Conservation (phyloP, 306 rosid species). For the Fragaria ananassa region DNA sequence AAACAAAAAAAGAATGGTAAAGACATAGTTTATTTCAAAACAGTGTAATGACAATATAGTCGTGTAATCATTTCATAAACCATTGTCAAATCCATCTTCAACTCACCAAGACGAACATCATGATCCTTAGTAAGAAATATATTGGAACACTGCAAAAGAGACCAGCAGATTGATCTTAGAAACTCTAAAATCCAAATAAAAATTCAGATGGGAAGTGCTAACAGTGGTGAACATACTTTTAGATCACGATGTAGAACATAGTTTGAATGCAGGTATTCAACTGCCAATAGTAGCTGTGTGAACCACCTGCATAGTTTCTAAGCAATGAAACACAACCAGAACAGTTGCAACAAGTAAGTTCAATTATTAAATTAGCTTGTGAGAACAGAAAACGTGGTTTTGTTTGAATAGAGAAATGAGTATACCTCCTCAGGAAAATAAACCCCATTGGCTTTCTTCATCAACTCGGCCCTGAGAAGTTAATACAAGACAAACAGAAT, state of each 20-base stretch:
- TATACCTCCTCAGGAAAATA: slow-evolving; percentile 93
- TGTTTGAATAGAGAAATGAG: slow-evolving; percentile 9
- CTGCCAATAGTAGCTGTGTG: slow-evolving; percentile 88
- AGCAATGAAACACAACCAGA: slow-evolving; percentile 33
- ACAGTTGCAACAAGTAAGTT: slow-evolving; percentile 24
- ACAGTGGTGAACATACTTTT: slow-evolving; percentile 51
- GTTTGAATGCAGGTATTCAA: slow-evolving; percentile 86
- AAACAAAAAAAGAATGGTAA: slow-evolving; percentile 25
- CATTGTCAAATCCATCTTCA: slow-evolving; percentile 17
- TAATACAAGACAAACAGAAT: slow-evolving; percentile 17
- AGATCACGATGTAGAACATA: slow-evolving; percentile 94
- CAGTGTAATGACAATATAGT: neutral
- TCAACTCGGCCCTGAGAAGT: slow-evolving; percentile 76
- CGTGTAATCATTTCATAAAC: neutral
- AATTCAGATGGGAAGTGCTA: slow-evolving; percentile 2
- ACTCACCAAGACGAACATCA: slow-evolving; percentile 93
- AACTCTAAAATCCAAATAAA: slow-evolving; percentile 1
- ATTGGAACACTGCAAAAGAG: slow-evolving; percentile 80
- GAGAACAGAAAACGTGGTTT: neutral
- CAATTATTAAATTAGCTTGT: neutral
- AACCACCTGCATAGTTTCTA: slow-evolving; percentile 99
- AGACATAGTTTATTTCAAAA: neutral
- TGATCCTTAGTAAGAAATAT: slow-evolving; percentile 96
- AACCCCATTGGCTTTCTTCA: slow-evolving; percentile 84
- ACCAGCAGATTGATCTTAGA: slow-evolving; percentile 27